These are phyloP conservation scores for Hypoxylon sp. DNA, from an alignment of 2,329 filamentous ascomycete species.

Conservation along the genomic window DNA sequence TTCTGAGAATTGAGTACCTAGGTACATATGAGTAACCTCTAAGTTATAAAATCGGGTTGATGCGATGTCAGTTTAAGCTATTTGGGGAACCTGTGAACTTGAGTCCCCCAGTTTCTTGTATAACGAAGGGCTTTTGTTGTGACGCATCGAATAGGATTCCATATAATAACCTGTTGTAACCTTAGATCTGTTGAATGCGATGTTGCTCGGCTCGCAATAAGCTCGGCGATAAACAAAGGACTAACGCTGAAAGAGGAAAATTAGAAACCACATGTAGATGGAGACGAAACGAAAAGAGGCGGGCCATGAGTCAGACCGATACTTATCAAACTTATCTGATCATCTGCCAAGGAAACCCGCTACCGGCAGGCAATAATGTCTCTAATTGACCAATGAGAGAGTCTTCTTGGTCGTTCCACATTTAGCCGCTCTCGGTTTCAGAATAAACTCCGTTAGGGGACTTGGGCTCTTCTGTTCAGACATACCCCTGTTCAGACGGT, in stretches of 20 bases:
- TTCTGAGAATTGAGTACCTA: slow-evolving; percentile 1
- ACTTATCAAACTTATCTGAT: slow-evolving; percentile 8
- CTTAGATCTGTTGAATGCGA: neutral
- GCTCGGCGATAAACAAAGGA: neutral
- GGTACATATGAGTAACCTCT: neutral
- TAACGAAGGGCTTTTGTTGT: too few species aligned
- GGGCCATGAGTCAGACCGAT: neutral
- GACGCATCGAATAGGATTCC: too few species aligned
- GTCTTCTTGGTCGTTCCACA: slow-evolving; percentile 14
- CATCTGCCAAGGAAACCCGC: neutral
- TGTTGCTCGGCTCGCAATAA: neutral
- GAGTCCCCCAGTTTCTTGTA: too few species aligned
- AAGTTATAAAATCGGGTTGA: too few species aligned
- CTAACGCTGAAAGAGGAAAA: neutral
- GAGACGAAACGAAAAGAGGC: neutral
- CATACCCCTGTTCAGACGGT: neutral
- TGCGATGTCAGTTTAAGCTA: too few species aligned
- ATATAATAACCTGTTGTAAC: too few species aligned
- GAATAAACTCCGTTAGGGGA: slow-evolving; percentile 28
- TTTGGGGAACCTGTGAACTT: too few species aligned
- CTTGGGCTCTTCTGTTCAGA: slow-evolving; percentile 12
- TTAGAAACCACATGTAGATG: neutral
- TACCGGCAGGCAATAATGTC: slow-evolving; percentile 21
- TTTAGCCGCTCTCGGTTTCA: slow-evolving; percentile 36
- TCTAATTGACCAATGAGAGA: slow-evolving; percentile 19